phyloP scores from a whole-genome alignment of 164 flowering plant species.

The Taxillus chinensis region DNA sequence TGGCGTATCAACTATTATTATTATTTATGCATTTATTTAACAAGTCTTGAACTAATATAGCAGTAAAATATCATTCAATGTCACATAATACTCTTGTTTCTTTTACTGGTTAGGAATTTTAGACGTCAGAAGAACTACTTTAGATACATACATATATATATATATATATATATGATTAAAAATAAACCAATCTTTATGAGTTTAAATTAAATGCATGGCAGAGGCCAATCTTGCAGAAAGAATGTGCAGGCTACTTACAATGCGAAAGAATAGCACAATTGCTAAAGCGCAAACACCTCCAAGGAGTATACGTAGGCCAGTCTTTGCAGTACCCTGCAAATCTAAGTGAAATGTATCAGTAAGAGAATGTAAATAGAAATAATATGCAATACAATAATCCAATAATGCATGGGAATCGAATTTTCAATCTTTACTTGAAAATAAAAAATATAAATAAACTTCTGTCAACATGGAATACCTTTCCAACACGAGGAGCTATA shows the following conservation, averaged over 20 bases:
- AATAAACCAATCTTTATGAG: background rate
- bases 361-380: background rate
- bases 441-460: no score
- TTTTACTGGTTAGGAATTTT: no score
- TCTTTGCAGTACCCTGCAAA: constrained; percentile 81
- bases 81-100: no score
- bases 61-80: no score
- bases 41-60: no score
- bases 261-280: constrained; percentile 83
- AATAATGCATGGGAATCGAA: no score
- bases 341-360: constrained; percentile 7
- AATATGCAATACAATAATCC: no score
- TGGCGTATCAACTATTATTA: no score
- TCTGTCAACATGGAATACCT: constrained; percentile 34
- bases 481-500: constrained; percentile 93
- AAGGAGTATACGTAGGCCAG: constrained; percentile 92
- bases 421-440: no score
- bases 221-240: background rate
- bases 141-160: background rate
- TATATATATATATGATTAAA: background rate
- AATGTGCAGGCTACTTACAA: constrained; percentile 50
- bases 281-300: constrained; percentile 90
- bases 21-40: no score
- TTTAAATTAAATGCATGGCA: background rate
- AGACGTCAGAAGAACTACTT: no score